Conservation (phyloP, 768 basidiomycete species). For the Daedalea quercina region DNA sequence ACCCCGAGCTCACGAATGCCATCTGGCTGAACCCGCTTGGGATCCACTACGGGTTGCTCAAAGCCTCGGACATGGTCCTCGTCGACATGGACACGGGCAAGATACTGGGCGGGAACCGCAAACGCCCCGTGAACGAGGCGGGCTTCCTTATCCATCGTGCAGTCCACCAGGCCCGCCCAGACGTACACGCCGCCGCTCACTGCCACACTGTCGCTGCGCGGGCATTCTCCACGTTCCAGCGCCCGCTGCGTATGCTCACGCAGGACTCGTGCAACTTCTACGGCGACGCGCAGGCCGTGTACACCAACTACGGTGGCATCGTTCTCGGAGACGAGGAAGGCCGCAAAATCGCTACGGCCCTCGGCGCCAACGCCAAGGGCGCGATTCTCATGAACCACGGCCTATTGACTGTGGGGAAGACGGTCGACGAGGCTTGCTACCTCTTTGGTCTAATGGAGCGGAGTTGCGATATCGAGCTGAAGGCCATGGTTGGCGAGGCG, state of each 20-base stretch:
- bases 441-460: constrained; percentile 16
- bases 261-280: constrained; percentile 30
- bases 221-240: constrained; percentile 30
- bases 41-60: constrained; percentile 39
- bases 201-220: constrained; percentile 30
- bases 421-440: constrained; percentile 10
- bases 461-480: constrained; percentile 20
- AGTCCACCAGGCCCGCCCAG: constrained; percentile 28
- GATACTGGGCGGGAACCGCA: constrained; percentile 26
- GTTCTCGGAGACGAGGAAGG: constrained; percentile 28
- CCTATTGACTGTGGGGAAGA: constrained; percentile 8
- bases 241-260: constrained; percentile 25
- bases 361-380: constrained; percentile 10
- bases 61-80: constrained; percentile 37
- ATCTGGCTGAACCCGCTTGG: constrained; percentile 48
- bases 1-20: constrained; percentile 32
- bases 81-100: constrained; percentile 34
- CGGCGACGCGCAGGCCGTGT: constrained; percentile 23
- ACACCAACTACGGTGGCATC: constrained; percentile 28
- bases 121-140: constrained; percentile 28
- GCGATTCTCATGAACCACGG: constrained; percentile 7
- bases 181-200: constrained; percentile 29
- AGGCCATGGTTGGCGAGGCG: constrained; percentile 17
- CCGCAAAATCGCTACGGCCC: constrained; percentile 21
- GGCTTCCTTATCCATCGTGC: constrained; percentile 33